These are phyloP conservation scores for Clarireedia sp. DNA, from an alignment of 2,329 filamentous ascomycete genomes.

Conservation along the genomic window DNA sequence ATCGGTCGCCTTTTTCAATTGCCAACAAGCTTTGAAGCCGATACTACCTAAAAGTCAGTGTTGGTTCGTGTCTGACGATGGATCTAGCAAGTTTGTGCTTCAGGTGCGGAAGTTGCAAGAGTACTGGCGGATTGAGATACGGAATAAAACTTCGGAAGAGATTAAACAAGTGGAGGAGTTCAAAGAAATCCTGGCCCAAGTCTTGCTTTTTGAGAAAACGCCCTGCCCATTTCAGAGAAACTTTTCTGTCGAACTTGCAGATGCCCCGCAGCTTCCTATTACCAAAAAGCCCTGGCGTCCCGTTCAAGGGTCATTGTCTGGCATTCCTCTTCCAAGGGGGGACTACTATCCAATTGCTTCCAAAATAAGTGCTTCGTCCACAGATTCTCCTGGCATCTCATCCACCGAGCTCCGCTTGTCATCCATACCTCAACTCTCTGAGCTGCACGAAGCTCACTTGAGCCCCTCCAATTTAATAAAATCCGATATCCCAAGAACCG, in stretches of 20 bases:
- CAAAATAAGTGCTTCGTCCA: conserved; percentile 5
- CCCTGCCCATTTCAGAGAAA: conserved; percentile 74
- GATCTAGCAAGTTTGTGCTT: conserved; percentile 71
- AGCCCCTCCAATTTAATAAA: background rate
- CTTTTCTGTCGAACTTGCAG: conserved; percentile 68
- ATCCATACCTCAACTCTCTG: conserved; percentile 5
- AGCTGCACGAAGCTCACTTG: background rate
- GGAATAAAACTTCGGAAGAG: conserved; percentile 56
- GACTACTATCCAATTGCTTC: conserved; percentile 7
- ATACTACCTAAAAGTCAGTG: conserved; percentile 86
- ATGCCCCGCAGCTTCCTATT: conserved; percentile 55
- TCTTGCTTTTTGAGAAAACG: conserved; percentile 81
- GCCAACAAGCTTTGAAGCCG: conserved; percentile 73
- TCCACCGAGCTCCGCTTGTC: conserved; percentile 1
- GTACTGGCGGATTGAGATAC: conserved; percentile 87
- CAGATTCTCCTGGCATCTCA: conserved; percentile 1
- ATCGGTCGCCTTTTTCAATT: conserved; percentile 81
- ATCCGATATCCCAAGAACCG: background rate
- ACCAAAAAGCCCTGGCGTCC: conserved; percentile 65
- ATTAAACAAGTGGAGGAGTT: conserved; percentile 56
- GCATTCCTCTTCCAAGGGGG: conserved; percentile 9
- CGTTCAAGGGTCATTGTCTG: conserved; percentile 23
- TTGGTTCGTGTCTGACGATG: conserved; percentile 76
- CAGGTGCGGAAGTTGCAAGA: conserved; percentile 67
- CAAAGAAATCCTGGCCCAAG: conserved; percentile 59